Conservation (phyloP, 2,329 filamentous ascomycete genomes). For the Fusarium sp. region DNA sequence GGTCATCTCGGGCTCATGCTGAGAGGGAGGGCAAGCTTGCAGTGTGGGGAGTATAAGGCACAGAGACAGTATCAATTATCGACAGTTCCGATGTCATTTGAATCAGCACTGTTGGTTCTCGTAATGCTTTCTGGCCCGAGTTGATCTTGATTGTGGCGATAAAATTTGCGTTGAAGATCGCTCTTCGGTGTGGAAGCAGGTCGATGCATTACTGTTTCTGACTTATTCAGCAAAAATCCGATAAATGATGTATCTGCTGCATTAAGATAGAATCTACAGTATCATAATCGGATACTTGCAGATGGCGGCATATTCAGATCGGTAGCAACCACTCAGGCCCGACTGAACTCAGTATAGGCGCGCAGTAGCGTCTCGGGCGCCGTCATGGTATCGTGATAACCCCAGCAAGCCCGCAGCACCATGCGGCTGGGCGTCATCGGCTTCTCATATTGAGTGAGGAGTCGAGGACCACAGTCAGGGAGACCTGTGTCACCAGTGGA, state of each 20-base stretch:
- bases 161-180: conserved; percentile 7
- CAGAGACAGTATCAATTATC: conserved; percentile 2
- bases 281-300: conserved; percentile 35
- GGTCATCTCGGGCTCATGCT: conserved; percentile 16
- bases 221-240: conserved; percentile 4
- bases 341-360: conserved; percentile 22
- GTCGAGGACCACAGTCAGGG: neutral
- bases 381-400: conserved; percentile 20
- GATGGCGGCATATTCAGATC: conserved; percentile 25
- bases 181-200: conserved; percentile 12
- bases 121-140: neutral
- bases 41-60: conserved; percentile 1
- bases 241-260: conserved; percentile 9
- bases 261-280: conserved; percentile 25
- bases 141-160: conserved; percentile 30
- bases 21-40: conserved; percentile 20
- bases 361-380: conserved; percentile 12
- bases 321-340: conserved; percentile 17
- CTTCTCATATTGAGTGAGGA: conserved; percentile 26
- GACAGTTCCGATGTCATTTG: conserved; percentile 11
- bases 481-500: conserved; percentile 30
- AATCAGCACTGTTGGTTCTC: conserved; percentile 4
- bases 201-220: conserved; percentile 9
- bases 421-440: conserved; percentile 37
- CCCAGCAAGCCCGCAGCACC: conserved; percentile 13